These are phyloP conservation scores for Diaporthe velutina DNA, from an alignment of 2,329 filamentous ascomycete species.

Conservation along the genomic window DNA sequence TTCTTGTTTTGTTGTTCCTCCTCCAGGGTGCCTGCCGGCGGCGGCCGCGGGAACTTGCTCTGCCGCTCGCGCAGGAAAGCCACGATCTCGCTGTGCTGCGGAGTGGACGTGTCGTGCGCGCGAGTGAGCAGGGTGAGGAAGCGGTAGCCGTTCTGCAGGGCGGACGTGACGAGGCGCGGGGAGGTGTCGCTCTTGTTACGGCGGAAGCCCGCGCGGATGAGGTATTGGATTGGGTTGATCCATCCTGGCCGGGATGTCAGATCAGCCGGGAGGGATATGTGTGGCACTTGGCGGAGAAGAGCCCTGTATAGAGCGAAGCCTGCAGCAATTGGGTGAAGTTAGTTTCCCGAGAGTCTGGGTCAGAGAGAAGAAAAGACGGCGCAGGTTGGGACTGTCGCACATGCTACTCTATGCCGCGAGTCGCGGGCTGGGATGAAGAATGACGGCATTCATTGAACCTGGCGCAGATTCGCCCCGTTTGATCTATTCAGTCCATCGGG, in stretches of 20 bases:
- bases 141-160: slow-evolving; percentile 76
- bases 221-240: slow-evolving; percentile 64
- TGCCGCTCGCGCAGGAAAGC: slow-evolving; percentile 54
- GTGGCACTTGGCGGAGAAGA: slow-evolving; percentile 70
- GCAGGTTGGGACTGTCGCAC: slow-evolving; percentile 46
- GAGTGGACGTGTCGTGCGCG: slow-evolving; percentile 52
- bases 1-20: not conserved
- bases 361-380: not conserved
- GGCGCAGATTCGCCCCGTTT: slow-evolving; percentile 23
- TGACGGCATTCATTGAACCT: slow-evolving; percentile 50
- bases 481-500: slow-evolving; percentile 32
- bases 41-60: slow-evolving; percentile 49
- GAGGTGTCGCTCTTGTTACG: slow-evolving; percentile 71
- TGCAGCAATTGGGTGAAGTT: slow-evolving; percentile 46
- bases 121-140: slow-evolving; percentile 57
- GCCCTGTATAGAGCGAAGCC: slow-evolving; percentile 80
- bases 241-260: slow-evolving; percentile 49
- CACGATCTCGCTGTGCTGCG: slow-evolving; percentile 57
- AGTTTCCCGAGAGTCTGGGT: slow-evolving; percentile 3
- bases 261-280: slow-evolving; percentile 65
- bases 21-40: slow-evolving; percentile 44
- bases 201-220: slow-evolving; percentile 73
- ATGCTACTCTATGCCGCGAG: slow-evolving; percentile 67
- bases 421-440: slow-evolving; percentile 62
- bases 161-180: slow-evolving; percentile 69